phyloP scores from a whole-genome alignment of 2,329 filamentous ascomycete genomes.

The Epichloe amarillans region DNA sequence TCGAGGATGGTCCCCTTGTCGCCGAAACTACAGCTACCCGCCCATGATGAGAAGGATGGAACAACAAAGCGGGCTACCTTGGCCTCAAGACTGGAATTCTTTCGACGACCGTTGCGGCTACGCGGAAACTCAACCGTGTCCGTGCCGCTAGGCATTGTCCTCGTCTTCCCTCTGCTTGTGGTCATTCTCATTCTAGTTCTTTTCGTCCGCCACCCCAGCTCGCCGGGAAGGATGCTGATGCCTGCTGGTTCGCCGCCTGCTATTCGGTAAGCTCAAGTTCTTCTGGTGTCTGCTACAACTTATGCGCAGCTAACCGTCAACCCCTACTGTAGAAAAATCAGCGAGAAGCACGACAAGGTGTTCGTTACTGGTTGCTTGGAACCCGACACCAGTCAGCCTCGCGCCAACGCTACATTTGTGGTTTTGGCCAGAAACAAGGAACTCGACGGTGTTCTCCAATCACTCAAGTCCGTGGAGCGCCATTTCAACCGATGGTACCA shows the following conservation, averaged over 20 bases:
- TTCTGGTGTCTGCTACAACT: not conserved
- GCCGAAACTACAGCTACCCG: constrained; percentile 30
- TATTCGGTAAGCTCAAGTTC: constrained; percentile 53
- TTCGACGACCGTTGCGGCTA: constrained; percentile 74
- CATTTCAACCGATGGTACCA: constrained; percentile 99
- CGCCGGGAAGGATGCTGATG: constrained; percentile 70
- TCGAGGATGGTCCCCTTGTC: constrained; percentile 34
- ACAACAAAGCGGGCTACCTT: constrained; percentile 25
- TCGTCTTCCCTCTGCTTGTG: constrained; percentile 85
- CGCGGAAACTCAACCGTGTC: constrained; percentile 87
- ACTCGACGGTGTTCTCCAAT: constrained; percentile 88
- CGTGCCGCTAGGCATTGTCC: constrained; percentile 79
- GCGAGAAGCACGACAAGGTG: constrained; percentile 92
- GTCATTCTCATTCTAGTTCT: constrained; percentile 82
- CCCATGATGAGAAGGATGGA: constrained; percentile 35
- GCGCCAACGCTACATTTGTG: constrained; percentile 91
- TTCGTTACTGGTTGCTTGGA: constrained; percentile 85
- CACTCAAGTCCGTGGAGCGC: constrained; percentile 91
- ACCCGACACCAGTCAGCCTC: constrained; percentile 61
- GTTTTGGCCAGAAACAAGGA: constrained; percentile 94
- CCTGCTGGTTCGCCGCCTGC: constrained; percentile 77
- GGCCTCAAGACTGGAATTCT: constrained; percentile 56
- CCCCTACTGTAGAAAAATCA: constrained; percentile 63
- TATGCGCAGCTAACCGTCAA: not conserved
- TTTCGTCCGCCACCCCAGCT: constrained; percentile 77